These are phyloP conservation scores for Betula pendula DNA, from an alignment of 306 rosid species.

Conservation along the genomic window DNA sequence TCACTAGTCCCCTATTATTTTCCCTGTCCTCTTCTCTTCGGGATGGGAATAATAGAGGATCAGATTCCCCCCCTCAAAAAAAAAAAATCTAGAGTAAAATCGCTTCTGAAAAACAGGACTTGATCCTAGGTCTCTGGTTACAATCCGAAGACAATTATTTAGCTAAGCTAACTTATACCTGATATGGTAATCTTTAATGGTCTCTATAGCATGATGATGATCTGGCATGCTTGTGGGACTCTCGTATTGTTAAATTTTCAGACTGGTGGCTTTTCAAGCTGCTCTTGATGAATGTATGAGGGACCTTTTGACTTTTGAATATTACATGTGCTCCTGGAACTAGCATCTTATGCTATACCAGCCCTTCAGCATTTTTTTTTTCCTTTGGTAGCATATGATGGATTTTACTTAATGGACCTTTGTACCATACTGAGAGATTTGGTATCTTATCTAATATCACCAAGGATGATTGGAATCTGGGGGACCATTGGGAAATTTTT, in stretches of 20 bases:
- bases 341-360: not conserved
- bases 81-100: not conserved
- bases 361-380: not conserved
- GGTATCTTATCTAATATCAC: not conserved
- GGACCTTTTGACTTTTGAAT: not conserved
- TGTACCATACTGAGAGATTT: not conserved
- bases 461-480: not conserved
- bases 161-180: not conserved
- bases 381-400: not conserved
- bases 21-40: too few species aligned
- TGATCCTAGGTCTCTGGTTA: not conserved
- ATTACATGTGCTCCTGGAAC: not conserved
- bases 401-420: not conserved
- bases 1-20: too few species aligned
- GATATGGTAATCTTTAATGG: not conserved
- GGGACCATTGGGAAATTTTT: not conserved
- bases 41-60: too few species aligned
- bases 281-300: not conserved
- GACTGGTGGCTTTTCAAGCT: not conserved
- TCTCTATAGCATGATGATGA: not conserved
- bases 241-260: not conserved
- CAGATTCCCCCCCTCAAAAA: too few species aligned
- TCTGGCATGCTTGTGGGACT: not conserved
- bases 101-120: not conserved
- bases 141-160: not conserved